These are phyloP conservation scores for Penicillium chermesinum DNA, from an alignment of 495 filamentous ascomycete genomes.

Conservation along the genomic window DNA sequence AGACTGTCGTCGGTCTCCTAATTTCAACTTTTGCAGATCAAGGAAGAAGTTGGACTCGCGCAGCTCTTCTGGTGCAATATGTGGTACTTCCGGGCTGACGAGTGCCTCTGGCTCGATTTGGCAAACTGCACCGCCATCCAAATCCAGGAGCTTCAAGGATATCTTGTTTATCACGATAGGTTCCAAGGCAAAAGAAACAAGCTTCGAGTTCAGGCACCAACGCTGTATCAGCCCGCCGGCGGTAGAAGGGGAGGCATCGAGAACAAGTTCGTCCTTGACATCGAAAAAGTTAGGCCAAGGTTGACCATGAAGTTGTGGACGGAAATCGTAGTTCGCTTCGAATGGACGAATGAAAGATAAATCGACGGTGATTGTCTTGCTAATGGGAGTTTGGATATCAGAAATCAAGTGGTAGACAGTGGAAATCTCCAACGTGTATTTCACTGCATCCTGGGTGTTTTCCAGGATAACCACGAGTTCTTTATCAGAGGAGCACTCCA, in stretches of 20 bases:
- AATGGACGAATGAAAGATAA: constrained; percentile 76
- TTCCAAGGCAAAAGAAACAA: constrained; percentile 72
- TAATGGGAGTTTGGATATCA: constrained; percentile 78
- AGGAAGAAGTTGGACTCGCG: constrained; percentile 66
- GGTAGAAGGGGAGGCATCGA: constrained; percentile 18
- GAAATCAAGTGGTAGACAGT: constrained; percentile 71
- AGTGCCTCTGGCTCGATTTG: constrained; percentile 37
- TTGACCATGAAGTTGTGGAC: constrained; percentile 67
- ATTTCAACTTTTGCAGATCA: constrained; percentile 60
- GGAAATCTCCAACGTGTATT: constrained; percentile 66
- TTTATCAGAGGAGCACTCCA: constrained; percentile 45
- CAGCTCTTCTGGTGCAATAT: constrained; percentile 58
- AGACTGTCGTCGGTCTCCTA: constrained; percentile 74
- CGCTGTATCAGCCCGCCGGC: constrained; percentile 68
- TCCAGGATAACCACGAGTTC: constrained; percentile 30
- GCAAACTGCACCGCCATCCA: constrained; percentile 51
- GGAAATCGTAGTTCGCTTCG: constrained; percentile 80
- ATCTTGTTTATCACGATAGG: constrained; percentile 62
- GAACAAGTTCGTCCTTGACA: constrained; percentile 35
- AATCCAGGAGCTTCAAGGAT: constrained; percentile 49
- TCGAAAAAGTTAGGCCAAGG: constrained; percentile 85
- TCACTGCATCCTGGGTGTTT: constrained; percentile 46
- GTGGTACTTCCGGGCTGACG: constrained; percentile 23
- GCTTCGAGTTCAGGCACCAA: constrained; percentile 68
- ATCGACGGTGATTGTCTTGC: constrained; percentile 60